Evolutionary conservation across 495 filamentous ascomycete species (phyloP), one percentile per base, ranked within the genome.

Genomic region (Xanthoparmelia taractica): DNA sequence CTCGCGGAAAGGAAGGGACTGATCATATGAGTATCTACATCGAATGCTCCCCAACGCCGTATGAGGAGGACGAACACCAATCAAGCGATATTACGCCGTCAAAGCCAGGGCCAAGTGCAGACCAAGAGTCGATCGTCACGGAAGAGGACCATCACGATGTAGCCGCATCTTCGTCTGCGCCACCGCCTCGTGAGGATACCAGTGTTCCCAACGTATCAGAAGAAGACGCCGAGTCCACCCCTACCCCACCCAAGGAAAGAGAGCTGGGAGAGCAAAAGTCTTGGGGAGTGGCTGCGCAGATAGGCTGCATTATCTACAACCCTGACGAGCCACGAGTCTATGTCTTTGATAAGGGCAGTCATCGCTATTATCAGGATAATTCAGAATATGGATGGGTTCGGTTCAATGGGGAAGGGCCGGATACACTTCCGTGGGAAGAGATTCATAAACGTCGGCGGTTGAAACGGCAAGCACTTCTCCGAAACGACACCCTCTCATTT

Each of bases 311-410:
- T 52, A 70, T 86, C 20, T 87, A 87, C 73, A 88, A 87, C 67
- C 85, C 85, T 0, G 73, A 78, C 41, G 85, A 88, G 65, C 85
- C 85, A 34, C 80, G 85, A 20, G 83, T 84, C 1, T 79, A 82
- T 47, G 79, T 78, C 70, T 77, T 78, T 69, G 77, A 84, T 59
- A 81, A 78, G 4, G 82, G 81, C 36, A 76, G 77, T 43, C 85
- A 87, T 68, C 81, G 83, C 57, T 88, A 84, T 72, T 81, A 81
- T 63, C 74, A 78, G 13, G 74, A 79, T 59, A 82, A 80, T 59
- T 64, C 83, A 12, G 85, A 88, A 65, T 87, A 85, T 82, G 85
- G 85, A 3, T 87, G 84, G 83, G 85, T 83, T 25, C 79, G 85
- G 59, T 87, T 86, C 69, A 79, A 85, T 68, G 83, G 81, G n/a